A percentile compares a stretch with the other conserved stretches of the same genome.
phyloP scores from a whole-genome alignment of 768 basidiomycete species.

The Gloeopeniophorella convolvens region DNA sequence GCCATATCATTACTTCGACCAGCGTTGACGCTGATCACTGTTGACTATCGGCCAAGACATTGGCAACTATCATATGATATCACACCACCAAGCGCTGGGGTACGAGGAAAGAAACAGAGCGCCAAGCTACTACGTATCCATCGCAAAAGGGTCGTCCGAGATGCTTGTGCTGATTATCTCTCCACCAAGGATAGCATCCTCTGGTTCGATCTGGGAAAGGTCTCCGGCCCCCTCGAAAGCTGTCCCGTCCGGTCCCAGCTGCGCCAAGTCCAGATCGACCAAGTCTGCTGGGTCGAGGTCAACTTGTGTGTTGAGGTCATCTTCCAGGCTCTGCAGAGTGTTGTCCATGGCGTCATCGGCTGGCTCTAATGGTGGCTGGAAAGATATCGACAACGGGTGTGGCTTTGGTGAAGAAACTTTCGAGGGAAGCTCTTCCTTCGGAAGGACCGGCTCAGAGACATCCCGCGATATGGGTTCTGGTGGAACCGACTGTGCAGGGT shows the following conservation, averaged over 20 bases:
- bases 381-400: constrained; percentile 50
- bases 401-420: constrained; percentile 67
- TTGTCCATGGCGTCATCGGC: constrained; percentile 36
- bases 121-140: not conserved
- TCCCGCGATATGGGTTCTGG: constrained; percentile 35
- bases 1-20: too few relatives aligned
- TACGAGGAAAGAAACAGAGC: not conserved
- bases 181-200: constrained; percentile 52
- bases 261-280: constrained; percentile 55
- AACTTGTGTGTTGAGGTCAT: constrained; percentile 37
- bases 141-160: constrained; percentile 50
- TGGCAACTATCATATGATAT: too few relatives aligned
- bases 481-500: constrained; percentile 36
- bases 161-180: constrained; percentile 49
- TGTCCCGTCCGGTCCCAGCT: constrained; percentile 59
- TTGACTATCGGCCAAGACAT: too few relatives aligned
- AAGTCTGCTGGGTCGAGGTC: constrained; percentile 28
- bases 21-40: too few relatives aligned
- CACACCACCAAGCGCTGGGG: too few relatives aligned
- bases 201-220: constrained; percentile 48
- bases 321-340: constrained; percentile 50
- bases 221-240: constrained; percentile 46
- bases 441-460: constrained; percentile 32
- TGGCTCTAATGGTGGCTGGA: constrained; percentile 38
- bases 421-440: constrained; percentile 42